Evolutionary conservation across 2,329 filamentous ascomycete species (phyloP).

Genomic region (Aciculosporium take): DNA sequence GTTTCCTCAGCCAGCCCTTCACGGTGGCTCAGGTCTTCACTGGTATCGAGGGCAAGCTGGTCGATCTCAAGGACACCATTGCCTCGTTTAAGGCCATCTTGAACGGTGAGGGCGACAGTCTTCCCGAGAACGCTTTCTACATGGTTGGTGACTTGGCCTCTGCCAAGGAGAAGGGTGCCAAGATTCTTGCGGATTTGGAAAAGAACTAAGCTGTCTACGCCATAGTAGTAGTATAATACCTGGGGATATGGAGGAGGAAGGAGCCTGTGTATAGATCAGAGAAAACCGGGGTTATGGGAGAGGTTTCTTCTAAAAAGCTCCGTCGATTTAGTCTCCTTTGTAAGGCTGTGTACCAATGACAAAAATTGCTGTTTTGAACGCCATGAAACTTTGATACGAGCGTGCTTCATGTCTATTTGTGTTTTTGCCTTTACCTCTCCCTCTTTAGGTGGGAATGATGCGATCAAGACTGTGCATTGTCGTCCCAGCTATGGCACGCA

Average conservation of each 20-base stretch:
- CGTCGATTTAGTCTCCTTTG: constrained; percentile 39
- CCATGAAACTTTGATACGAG: constrained; percentile 16
- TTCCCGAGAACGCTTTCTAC: constrained; percentile 91
- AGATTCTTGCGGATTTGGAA: constrained; percentile 95
- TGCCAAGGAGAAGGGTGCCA: constrained; percentile 93
- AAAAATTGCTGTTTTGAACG: constrained; percentile 30
- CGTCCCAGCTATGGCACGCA: no score
- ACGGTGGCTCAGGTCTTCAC: constrained; percentile 75
- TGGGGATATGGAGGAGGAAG: constrained; percentile 17
- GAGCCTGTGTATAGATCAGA: constrained; percentile 45
- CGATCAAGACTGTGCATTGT: no score
- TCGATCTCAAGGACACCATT: constrained; percentile 98
- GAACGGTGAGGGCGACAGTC: constrained; percentile 83
- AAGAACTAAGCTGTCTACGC: constrained; percentile 31
- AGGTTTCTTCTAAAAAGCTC: constrained; percentile 37
- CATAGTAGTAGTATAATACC: constrained; percentile 20
- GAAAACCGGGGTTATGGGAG: constrained; percentile 32
- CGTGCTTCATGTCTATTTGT: no score
- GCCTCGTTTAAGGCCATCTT: constrained; percentile 94
- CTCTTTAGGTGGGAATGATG: no score
- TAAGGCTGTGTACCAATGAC: constrained; percentile 50
- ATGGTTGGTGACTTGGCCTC: constrained; percentile 96
- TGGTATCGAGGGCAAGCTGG: constrained; percentile 88
- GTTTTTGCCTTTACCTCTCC: no score
- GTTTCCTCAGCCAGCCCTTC: constrained; percentile 99